Conservation (phyloP, 2,329 filamentous ascomycete species). For the Microdochium paspali region DNA sequence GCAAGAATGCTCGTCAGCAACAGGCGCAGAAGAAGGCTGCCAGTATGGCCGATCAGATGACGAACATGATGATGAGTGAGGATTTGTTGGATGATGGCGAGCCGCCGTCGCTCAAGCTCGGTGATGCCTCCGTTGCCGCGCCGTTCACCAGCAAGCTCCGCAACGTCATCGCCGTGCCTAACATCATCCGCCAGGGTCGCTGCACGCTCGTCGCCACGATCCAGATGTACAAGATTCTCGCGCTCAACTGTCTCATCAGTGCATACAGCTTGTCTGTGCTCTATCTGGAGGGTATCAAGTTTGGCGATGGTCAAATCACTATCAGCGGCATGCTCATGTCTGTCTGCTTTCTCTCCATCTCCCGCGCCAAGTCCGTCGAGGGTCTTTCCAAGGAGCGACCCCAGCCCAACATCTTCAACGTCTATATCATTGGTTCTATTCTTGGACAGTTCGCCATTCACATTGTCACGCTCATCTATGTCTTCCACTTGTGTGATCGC, state of each 20-base stretch:
- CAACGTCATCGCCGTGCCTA: conserved; percentile 93
- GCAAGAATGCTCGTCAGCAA: conserved; percentile 49
- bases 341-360: conserved; percentile 97
- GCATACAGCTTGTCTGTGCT: conserved; percentile 95
- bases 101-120: conserved; percentile 91
- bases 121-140: conserved; percentile 92
- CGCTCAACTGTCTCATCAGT: conserved; percentile 93
- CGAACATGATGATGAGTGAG: conserved; percentile 78
- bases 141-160: conserved; percentile 97
- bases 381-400: conserved; percentile 92
- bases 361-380: conserved; percentile 93
- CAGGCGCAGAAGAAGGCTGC: conserved; percentile 64
- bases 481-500: conserved; percentile 78
- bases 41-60: conserved; percentile 77
- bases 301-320: conserved; percentile 94
- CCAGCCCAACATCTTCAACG: conserved; percentile 98
- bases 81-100: conserved; percentile 75
- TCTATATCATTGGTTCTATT: conserved; percentile 96
- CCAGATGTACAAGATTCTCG: conserved; percentile 99
- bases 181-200: conserved; percentile 95
- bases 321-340: conserved; percentile 99
- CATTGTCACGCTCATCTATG: conserved; percentile 87
- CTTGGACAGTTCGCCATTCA: conserved; percentile 96
- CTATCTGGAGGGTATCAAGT: conserved; percentile 98
- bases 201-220: conserved; percentile 98